phyloP scores from a whole-genome alignment of 306 rosid genomes.

The Lathyrus oleraceus region DNA sequence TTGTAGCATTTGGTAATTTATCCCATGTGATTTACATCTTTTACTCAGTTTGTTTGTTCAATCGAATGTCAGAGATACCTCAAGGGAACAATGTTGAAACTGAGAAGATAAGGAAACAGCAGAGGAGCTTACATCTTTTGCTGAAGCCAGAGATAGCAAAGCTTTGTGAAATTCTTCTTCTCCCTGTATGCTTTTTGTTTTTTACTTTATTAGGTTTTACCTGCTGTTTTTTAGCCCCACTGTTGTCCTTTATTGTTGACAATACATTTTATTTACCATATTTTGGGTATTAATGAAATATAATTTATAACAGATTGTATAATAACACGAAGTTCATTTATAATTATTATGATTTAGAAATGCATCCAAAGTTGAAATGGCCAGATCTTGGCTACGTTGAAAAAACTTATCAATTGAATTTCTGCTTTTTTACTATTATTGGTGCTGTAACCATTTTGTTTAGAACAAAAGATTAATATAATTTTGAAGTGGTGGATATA shows the following conservation, averaged over 20 bases:
- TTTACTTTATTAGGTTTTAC: conserved; percentile 24
- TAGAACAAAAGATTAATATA: not conserved
- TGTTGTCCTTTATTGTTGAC: conserved; percentile 22
- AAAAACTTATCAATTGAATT: conserved; percentile 20
- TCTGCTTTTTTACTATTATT: conserved; percentile 3
- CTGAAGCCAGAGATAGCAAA: conserved; percentile 48
- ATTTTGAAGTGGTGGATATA: conserved; percentile 3
- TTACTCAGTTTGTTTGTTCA: conserved; percentile 30
- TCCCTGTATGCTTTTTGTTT: conserved; percentile 45
- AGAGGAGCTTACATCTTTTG: conserved; percentile 42
- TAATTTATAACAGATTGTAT: conserved; percentile 7
- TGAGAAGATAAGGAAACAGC: conserved; percentile 40
- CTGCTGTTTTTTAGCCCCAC: conserved; percentile 23
- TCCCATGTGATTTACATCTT: conserved; percentile 23
- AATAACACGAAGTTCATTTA: not conserved
- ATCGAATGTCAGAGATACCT: conserved; percentile 39
- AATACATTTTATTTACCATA: conserved; percentile 20
- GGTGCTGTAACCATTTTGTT: conserved; percentile 9
- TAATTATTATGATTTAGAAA: not conserved
- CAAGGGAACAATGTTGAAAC: conserved; percentile 34
- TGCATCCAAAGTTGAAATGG: not conserved
- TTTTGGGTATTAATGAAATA: conserved; percentile 14
- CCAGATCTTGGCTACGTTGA: not conserved
- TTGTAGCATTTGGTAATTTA: conserved; percentile 20
- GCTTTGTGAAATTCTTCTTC: conserved; percentile 45